Evolutionary conservation across 306 rosid species (phyloP), one percentile per base, ranked within the genome.

Genomic region (Cucurbita maxima): DNA sequence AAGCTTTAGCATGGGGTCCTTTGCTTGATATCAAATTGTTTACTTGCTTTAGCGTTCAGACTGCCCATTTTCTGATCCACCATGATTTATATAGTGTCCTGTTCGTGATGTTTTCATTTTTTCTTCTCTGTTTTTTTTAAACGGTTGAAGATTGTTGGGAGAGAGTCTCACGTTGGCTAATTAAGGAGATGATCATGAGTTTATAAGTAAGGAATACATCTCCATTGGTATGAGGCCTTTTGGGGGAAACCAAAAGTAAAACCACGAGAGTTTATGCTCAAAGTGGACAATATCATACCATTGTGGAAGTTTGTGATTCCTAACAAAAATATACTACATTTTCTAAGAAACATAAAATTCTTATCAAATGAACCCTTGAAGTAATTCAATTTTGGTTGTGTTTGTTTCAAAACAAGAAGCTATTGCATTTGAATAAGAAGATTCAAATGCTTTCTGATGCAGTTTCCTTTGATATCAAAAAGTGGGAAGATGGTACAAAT

Each of bases 401-500:
- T 34, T 11, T 30, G 67, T 60, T 30, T 12, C 14, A 59, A 59
- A 60, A 34, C 16, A 57, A 8, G 41, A 36, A 20, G 62, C 16
- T 45, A 16, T 44, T 45, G 71, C 20, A 13, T 43, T 47, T 45
- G 20, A 62, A 36, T 37, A 14, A 40, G 10, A 30, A 50, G 19
- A 52, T 37, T 71, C 55, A 20, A 36, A 52, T 57, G 67, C 30
- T 41, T 19, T 73, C 19, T n/a, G 8, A 67, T 90, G 83, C 98
- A 94, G 97, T 94, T 94, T 83, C 97, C 98, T 80, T 93, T 94
- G 78, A 71, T 90, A 71, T 84, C 94, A 41, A 94, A 84, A 83
- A 88, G 92, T 77, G 95, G 98, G 59, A 94, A 87, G 86, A 81
- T 90, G 62, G 88, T 84, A 34, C 73, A 50, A 41, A 75, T 78